Conservation (phyloP, 2,329 filamentous ascomycete genomes). For the Neofusicoccum sp. region DNA sequence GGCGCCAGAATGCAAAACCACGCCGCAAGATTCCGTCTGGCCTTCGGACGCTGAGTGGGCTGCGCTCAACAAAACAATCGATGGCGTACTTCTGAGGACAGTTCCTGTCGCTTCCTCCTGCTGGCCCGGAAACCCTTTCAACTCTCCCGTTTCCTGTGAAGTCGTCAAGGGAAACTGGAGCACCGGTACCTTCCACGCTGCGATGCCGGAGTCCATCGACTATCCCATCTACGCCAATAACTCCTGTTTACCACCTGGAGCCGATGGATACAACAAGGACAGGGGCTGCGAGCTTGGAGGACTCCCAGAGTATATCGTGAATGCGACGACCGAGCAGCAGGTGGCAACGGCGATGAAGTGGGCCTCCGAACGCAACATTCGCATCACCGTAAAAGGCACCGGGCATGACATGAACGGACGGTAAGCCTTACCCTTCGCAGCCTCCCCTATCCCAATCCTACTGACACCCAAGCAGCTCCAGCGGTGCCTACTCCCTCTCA, state of each 20-base stretch:
- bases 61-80: conserved; percentile 46
- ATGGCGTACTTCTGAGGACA: conserved; percentile 45
- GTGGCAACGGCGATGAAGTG: conserved; percentile 28
- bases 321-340: conserved; percentile 18
- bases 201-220: not conserved
- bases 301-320: not conserved
- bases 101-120: conserved; percentile 43
- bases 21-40: conserved; percentile 48
- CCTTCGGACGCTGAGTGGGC: conserved; percentile 48
- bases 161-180: conserved; percentile 31
- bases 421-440: not conserved
- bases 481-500: conserved; percentile 32
- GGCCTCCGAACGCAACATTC: conserved; percentile 31
- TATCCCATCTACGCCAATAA: conserved; percentile 12
- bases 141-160: conserved; percentile 23
- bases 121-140: conserved; percentile 44
- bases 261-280: conserved; percentile 24
- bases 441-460: fast-evolving
- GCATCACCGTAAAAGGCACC: conserved; percentile 36
- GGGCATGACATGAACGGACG: conserved; percentile 27
- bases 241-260: conserved; percentile 32
- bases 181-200: conserved; percentile 30
- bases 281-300: conserved; percentile 25
- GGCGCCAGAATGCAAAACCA: conserved; percentile 44
- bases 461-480: conserved; percentile 25